phyloP scores from a whole-genome alignment of 2,329 filamentous ascomycete species.

The Aschersonia sp. region DNA sequence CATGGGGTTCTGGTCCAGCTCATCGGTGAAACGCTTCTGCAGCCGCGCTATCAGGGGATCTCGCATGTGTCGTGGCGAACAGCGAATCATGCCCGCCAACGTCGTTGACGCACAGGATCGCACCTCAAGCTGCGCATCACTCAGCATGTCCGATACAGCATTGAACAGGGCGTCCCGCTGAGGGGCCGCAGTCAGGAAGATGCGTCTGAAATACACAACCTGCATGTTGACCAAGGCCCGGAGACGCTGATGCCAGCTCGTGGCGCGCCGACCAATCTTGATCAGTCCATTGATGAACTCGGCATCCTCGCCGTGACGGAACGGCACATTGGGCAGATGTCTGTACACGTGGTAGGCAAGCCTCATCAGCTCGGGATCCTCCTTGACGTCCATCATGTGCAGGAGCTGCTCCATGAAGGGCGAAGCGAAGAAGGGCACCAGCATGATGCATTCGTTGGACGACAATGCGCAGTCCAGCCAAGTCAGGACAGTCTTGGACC shows the following conservation, averaged over 20 bases:
- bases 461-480: conserved; percentile 90
- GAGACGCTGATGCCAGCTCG: conserved; percentile 90
- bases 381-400: conserved; percentile 99
- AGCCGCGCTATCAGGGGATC: conserved; percentile 63
- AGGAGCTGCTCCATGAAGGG: conserved; percentile 84
- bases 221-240: conserved; percentile 97
- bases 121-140: conserved; percentile 84
- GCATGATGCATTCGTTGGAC: conserved; percentile 82
- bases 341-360: conserved; percentile 95
- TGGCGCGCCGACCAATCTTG: conserved; percentile 68
- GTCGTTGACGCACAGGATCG: conserved; percentile 86
- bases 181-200: conserved; percentile 67
- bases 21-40: conserved; percentile 63
- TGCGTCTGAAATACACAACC: conserved; percentile 90
- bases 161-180: conserved; percentile 75
- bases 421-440: conserved; percentile 81
- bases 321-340: conserved; percentile 88
- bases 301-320: conserved; percentile 71
- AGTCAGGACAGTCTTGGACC: conserved; percentile 86
- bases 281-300: conserved; percentile 78
- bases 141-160: conserved; percentile 91
- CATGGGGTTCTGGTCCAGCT: conserved; percentile 73
- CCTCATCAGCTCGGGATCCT: conserved; percentile 89
- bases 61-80: conserved; percentile 71
- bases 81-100: conserved; percentile 93